Evolutionary conservation across 2,329 filamentous ascomycete species (phyloP), one percentile per base, ranked within the genome.

Genomic region (Capronia epimyces): DNA sequence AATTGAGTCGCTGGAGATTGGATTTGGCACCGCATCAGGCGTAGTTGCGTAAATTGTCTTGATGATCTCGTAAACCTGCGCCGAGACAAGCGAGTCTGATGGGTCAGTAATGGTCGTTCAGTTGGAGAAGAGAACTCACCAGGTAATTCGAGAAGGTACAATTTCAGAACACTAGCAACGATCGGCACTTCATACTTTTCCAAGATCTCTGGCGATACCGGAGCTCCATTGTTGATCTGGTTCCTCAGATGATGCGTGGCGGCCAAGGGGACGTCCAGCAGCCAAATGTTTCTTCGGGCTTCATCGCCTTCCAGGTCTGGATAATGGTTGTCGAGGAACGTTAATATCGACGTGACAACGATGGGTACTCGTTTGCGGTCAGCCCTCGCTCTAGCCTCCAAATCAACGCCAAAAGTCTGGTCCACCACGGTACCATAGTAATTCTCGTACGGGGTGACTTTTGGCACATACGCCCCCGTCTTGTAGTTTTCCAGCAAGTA

Each of bases 351-450:
- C 1, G 93, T 98, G 56, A 98, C 82, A 59, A 98, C 82, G 53
- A 94, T 76, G 15, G 93, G 93, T 18, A 98, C 93, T 43, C 93
- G 86, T 73, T 98, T 98, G 69, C 90, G 86, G 69, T 98, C 93
- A 45, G 89, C 90, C 60, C 91, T 80, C 40, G 93, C 93, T 60
- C 93, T 80, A 31, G 91, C 89, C 71, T 98, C 93, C n/a, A 98
- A 81, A 65, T 98, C 94, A 49, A 98, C 89, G 59, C 94, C 93
- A 66, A 97, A 98, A 0, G 89, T 95, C 77, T 97, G 90, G 66
- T 96, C 90, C 67, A 96, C 93, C 20, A 96, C 89, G 59, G 87
- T 89, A 70, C 96, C 96, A 75, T 98, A 98, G 72, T 98, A 98
- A 69, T 97, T 98, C 72, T 98, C 93, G 69, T 98, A 98, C 2